phyloP scores from a whole-genome alignment of 768 basidiomycete genomes.

The Xerocomus brunneocitrinus region DNA sequence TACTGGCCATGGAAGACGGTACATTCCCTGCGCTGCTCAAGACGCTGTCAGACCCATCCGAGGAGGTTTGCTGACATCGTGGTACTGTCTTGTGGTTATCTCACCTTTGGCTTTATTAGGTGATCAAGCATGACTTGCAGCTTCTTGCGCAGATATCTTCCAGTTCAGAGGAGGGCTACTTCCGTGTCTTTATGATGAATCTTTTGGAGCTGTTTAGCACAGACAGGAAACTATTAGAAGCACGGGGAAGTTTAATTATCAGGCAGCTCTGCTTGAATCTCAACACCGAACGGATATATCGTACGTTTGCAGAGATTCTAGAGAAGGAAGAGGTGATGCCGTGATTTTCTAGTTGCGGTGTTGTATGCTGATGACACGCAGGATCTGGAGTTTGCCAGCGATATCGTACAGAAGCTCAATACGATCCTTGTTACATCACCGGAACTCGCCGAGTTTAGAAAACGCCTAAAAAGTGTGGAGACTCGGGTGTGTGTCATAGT shows the following conservation, averaged over 20 bases:
- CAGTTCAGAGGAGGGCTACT: constrained; percentile 91
- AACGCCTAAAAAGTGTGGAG: constrained; percentile 87
- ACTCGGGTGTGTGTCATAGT: constrained; percentile 59
- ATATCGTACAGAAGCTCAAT: constrained; percentile 96
- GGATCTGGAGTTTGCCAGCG: constrained; percentile 97
- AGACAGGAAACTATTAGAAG: constrained; percentile 83
- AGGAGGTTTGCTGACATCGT: constrained; percentile 56
- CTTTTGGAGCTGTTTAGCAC: constrained; percentile 93
- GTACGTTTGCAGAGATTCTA: constrained; percentile 93
- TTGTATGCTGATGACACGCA: constrained; percentile 26
- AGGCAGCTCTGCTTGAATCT: constrained; percentile 90
- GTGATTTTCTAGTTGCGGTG: background rate
- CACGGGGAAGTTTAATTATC: constrained; percentile 91
- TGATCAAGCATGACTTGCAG: constrained; percentile 94
- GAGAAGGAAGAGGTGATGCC: constrained; percentile 90
- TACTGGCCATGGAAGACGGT: constrained; percentile 92
- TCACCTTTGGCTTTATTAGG: constrained; percentile 39
- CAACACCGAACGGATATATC: constrained; percentile 92
- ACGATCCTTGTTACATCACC: constrained; percentile 95
- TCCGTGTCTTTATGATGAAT: constrained; percentile 93
- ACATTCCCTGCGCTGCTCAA: constrained; percentile 95
- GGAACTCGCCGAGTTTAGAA: constrained; percentile 91
- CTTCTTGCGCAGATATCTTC: constrained; percentile 96
- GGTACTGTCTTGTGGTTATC: background rate
- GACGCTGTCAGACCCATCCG: constrained; percentile 92